Percentiles rank a stretch among this genome's conserved stretches.
Evolutionary conservation across 2,329 filamentous ascomycete genomes (phyloP).

Genomic region (Pyrenophora graminea): DNA sequence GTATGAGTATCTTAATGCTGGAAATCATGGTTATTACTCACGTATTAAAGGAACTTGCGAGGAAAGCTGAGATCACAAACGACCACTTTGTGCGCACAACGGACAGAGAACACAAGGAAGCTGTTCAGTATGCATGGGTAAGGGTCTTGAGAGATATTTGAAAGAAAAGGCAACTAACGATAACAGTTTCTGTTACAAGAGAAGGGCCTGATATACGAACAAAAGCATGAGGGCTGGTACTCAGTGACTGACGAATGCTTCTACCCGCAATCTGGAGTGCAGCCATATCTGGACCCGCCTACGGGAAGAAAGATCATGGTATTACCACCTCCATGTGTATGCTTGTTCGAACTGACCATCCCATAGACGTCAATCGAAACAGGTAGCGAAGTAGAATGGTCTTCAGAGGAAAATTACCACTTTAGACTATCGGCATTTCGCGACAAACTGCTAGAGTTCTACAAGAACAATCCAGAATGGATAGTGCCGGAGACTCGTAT

Average conservation of each 20-base stretch:
- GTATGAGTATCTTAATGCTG: slow-evolving; percentile 38
- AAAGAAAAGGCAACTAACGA: slow-evolving; percentile 25
- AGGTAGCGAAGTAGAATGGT: slow-evolving; percentile 92
- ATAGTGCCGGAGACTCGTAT: slow-evolving; percentile 74
- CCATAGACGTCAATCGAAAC: slow-evolving; percentile 73
- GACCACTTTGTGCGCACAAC: slow-evolving; percentile 94
- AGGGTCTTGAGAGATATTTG: slow-evolving; percentile 6
- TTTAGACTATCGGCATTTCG: slow-evolving; percentile 85
- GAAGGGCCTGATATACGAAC: slow-evolving; percentile 77
- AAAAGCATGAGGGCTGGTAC: slow-evolving; percentile 93
- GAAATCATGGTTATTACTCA: slow-evolving; percentile 2
- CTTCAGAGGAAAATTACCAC: slow-evolving; percentile 90
- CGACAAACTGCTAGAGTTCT: slow-evolving; percentile 79
- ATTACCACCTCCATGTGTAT: slow-evolving; percentile 16
- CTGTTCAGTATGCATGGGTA: slow-evolving; percentile 88
- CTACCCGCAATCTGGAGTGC: slow-evolving; percentile 77
- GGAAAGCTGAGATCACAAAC: slow-evolving; percentile 69
- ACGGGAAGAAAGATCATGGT: slow-evolving; percentile 84
- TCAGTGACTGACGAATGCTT: slow-evolving; percentile 96
- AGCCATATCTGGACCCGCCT: slow-evolving; percentile 73
- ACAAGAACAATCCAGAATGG: slow-evolving; percentile 75
- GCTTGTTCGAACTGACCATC: slow-evolving; percentile 17
- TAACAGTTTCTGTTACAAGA: slow-evolving; percentile 69
- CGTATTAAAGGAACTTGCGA: slow-evolving; percentile 64
- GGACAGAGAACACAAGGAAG: slow-evolving; percentile 76